Conservation (phyloP, 768 basidiomycete genomes). For the Tulasnella sp. region DNA sequence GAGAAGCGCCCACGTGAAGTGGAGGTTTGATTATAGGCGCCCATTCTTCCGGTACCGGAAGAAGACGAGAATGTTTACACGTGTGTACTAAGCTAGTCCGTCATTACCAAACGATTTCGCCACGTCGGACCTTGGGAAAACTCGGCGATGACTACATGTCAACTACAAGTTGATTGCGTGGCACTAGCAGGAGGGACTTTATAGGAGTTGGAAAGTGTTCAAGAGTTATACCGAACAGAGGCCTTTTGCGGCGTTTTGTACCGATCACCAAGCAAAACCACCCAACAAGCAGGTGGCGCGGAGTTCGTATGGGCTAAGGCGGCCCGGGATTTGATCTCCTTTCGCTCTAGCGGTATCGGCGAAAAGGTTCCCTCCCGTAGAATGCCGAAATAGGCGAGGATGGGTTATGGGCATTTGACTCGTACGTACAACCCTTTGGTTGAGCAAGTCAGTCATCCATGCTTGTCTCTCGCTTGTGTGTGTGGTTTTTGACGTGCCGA, state of each 20-base stretch:
- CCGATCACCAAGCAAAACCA: neutral
- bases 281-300: neutral
- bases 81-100: neutral
- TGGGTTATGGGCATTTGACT: neutral
- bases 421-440: no score
- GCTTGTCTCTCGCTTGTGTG: neutral
- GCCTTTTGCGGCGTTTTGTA: neutral
- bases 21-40: neutral
- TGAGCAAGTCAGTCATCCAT: neutral
- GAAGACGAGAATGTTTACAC: conserved; percentile 7
- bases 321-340: neutral
- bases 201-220: neutral
- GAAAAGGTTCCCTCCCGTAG: neutral
- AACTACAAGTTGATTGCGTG: no score
- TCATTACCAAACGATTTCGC: neutral
- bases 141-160: neutral
- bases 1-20: neutral
- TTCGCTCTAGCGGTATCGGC: neutral
- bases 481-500: neutral
- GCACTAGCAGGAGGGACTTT: no score
- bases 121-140: neutral
- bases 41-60: neutral
- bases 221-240: neutral
- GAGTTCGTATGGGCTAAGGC: neutral
- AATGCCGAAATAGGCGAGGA: neutral